phyloP scores from a whole-genome alignment of 2,329 filamentous ascomycete genomes.

The Raffaelea albimanens region DNA sequence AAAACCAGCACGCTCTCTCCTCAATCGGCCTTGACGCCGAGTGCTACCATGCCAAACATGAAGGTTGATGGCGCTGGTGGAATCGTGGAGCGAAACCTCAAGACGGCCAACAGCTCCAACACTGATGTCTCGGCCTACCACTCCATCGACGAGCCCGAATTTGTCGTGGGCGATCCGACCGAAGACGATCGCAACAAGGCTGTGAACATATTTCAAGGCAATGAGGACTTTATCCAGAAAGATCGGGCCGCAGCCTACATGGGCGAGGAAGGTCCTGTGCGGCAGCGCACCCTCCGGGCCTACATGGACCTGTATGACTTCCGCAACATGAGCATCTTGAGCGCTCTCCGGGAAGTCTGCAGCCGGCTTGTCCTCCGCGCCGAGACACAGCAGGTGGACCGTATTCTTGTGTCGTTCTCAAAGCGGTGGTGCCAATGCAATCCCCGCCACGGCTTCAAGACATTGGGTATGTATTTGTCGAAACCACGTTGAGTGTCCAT shows the following conservation, averaged over 20 bases:
- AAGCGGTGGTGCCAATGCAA: constrained; percentile 92
- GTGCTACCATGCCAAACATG: constrained; percentile 33
- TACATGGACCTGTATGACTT: constrained; percentile 95
- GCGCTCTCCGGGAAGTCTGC: constrained; percentile 71
- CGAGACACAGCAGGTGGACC: constrained; percentile 94
- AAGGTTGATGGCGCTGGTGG: constrained; percentile 25
- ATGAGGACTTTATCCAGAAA: constrained; percentile 71
- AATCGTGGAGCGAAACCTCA: background rate
- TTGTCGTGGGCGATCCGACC: constrained; percentile 48
- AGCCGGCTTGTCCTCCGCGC: constrained; percentile 72
- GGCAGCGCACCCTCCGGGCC: constrained; percentile 53
- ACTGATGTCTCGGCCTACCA: constrained; percentile 26
- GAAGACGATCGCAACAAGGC: constrained; percentile 70
- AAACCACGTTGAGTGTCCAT: background rate
- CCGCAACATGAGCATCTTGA: constrained; percentile 67
- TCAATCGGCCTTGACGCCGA: constrained; percentile 24
- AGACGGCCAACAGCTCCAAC: constrained; percentile 19
- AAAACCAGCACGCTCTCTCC: constrained; percentile 19
- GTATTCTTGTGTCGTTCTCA: constrained; percentile 83
- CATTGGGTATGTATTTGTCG: constrained; percentile 50
- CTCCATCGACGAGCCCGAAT: constrained; percentile 48
- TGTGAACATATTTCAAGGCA: constrained; percentile 72
- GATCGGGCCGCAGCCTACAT: constrained; percentile 80
- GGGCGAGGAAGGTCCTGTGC: constrained; percentile 60
- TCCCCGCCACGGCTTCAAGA: constrained; percentile 84